A percentile compares a stretch with the other conserved stretches of the same genome.
These are phyloP conservation scores for Verbena officinalis DNA, from an alignment of 257 asterid genomes.

Conservation along the genomic window DNA sequence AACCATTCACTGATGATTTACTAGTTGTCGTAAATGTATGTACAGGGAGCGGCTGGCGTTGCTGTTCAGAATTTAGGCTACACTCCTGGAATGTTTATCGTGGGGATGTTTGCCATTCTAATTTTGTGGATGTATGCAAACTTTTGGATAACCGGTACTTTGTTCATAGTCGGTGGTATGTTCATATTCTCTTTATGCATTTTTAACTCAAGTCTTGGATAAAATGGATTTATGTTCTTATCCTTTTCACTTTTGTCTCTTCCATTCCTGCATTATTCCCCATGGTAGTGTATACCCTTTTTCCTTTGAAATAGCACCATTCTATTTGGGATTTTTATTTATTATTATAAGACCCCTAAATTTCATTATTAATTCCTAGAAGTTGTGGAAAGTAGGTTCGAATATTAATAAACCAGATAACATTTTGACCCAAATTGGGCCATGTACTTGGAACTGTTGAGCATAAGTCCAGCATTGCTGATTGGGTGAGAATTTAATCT, in stretches of 20 bases:
- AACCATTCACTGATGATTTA: slow-evolving; percentile 2
- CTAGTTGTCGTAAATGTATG: slow-evolving; percentile 37
- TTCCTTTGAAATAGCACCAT: neutral
- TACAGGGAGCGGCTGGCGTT: slow-evolving; percentile 92
- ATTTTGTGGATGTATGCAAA: slow-evolving; percentile 98
- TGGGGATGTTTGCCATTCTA: slow-evolving; percentile 87
- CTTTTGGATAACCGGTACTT: slow-evolving; percentile 94
- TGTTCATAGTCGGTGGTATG: slow-evolving; percentile 98
- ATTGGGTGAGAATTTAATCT: neutral
- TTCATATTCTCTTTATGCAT: slow-evolving; percentile 26
- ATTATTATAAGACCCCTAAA: neutral
- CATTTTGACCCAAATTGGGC: neutral
- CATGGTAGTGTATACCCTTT: neutral
- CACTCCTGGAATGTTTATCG: slow-evolving; percentile 96
- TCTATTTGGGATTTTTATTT: neutral
- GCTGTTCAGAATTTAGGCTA: slow-evolving; percentile 95
- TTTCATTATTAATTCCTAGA: neutral
- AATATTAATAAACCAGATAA: too few relatives aligned
- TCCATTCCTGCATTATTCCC: slow-evolving; percentile 7
- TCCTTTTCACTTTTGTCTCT: slow-evolving; percentile 2
- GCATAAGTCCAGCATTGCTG: neutral
- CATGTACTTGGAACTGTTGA: neutral
- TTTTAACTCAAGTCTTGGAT: slow-evolving; percentile 2
- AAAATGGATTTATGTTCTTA: slow-evolving; percentile 16
- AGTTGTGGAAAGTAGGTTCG: neutral